Evolutionary conservation across 257 asterid genomes (phyloP).

Genomic region (Capsicum pubescens): DNA sequence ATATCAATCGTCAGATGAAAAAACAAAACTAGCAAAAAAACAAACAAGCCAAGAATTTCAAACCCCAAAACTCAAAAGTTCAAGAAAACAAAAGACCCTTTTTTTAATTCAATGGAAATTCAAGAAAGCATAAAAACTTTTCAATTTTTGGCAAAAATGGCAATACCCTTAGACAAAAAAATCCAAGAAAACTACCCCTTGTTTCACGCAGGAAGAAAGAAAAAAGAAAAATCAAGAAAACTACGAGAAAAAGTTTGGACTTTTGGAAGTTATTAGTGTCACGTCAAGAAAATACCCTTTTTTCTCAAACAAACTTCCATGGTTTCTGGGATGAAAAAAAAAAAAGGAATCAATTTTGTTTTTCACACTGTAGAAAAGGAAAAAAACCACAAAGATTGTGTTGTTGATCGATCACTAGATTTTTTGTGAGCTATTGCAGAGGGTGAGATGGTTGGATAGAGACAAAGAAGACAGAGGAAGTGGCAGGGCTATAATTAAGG

Average conservation of each 20-base stretch:
- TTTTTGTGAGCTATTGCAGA: not conserved
- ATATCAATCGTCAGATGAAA: too few relatives aligned
- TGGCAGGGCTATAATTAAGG: not conserved
- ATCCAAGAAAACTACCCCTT: not conserved
- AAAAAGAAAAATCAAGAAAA: not conserved
- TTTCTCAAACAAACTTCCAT: not conserved
- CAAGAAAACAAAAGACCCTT: slow-evolving; percentile 2
- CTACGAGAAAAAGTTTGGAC: slow-evolving; percentile 15
- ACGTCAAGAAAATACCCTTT: slow-evolving; percentile 23
- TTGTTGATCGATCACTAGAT: not conserved
- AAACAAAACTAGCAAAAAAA: slow-evolving; percentile 25
- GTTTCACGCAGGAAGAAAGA: slow-evolving; percentile 16
- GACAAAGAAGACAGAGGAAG: not conserved
- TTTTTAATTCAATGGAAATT: not conserved
- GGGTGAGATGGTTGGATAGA: not conserved
- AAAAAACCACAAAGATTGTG: too few relatives aligned
- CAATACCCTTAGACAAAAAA: not conserved
- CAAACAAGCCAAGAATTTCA: not conserved
- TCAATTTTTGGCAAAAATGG: slow-evolving; percentile 25
- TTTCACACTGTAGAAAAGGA: too few relatives aligned
- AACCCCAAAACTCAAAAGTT: slow-evolving; percentile 31
- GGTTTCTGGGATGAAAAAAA: not conserved
- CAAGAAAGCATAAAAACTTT: slow-evolving; percentile 13
- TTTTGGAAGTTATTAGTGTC: slow-evolving; percentile 5
- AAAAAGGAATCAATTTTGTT: too few relatives aligned